Evolutionary conservation across 495 filamentous ascomycete species (phyloP), one percentile per base, ranked within the genome.

Genomic region (Penicillium mononematosum): DNA sequence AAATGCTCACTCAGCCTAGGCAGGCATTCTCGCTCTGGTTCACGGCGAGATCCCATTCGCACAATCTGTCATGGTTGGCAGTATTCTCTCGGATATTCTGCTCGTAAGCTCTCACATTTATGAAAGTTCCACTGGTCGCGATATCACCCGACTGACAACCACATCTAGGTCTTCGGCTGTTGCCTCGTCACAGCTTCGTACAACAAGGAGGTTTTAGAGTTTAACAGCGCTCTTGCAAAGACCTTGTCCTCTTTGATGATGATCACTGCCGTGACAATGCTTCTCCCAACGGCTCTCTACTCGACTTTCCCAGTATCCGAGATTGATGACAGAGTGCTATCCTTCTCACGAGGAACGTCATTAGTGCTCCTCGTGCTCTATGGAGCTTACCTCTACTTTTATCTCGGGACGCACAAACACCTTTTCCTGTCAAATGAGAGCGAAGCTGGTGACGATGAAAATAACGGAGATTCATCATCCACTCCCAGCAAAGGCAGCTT

Each of bases 361-460:
- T 46, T 69, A 9, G 79, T 90, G 22, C 73, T 91, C 4, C 74
- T 91, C 6, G 43, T 88, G 29, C 79, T 90, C 5, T 91, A 91
- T 64, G 66, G 81, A 42, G 72, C 88, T 2, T 91, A 90, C 62
- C 78, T 91, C 42, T 60, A 88, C 19, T 91, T 71, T 59, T 56
- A 63, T 53, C 46, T 74, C 42, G 59, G 54, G 53, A 58, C 65
- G 22, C 64, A 70, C 47, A 54, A 54, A 3, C 56, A 64, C 16
- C 50, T 69, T 10, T 59, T 66, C 63, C 82, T 81, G 20, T 49
- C 59, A 4, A 54, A 36, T 2, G 50, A 58, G 16, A n/a, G 44
- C 10, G 63, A 65, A 45, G 54, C 53, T 36, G 25, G 41, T 22
- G 29, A 43, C 1, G 58, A 59, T 10, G 65, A 60, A 25, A 43